Evolutionary conservation across 495 filamentous ascomycete species (phyloP).

Genomic region (Trichoderma virens): DNA sequence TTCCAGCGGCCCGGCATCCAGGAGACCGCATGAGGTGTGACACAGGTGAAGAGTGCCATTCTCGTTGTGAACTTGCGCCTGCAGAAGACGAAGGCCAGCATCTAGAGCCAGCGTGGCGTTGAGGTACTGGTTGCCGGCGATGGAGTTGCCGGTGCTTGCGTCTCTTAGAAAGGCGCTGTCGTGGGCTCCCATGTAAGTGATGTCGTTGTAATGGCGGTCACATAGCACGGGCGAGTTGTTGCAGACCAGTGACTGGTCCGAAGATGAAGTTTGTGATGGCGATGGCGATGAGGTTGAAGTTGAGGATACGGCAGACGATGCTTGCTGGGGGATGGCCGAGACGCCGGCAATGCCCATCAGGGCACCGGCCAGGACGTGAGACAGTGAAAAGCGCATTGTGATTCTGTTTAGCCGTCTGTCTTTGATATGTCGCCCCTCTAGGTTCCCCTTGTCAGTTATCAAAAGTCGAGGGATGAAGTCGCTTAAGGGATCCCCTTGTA

Average conservation of each 20-base stretch:
- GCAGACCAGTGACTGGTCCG: slow-evolving; percentile 36
- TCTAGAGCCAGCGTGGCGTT: slow-evolving; percentile 57
- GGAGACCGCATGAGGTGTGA: slow-evolving; percentile 55
- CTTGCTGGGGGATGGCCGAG: not conserved
- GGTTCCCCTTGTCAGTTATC: not conserved
- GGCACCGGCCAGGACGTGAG: not conserved
- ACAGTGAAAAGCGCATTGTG: not conserved
- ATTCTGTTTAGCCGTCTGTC: not conserved
- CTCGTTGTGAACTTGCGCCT: slow-evolving; percentile 57
- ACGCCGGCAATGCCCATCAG: not conserved
- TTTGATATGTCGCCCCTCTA: not conserved
- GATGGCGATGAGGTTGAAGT: slow-evolving; percentile 16
- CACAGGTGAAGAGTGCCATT: slow-evolving; percentile 51
- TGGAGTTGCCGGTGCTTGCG: slow-evolving; percentile 40
- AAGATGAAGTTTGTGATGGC: slow-evolving; percentile 9
- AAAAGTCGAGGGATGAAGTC: not conserved
- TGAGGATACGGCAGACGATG: slow-evolving; percentile 12
- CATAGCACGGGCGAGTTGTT: slow-evolving; percentile 62
- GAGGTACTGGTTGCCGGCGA: slow-evolving; percentile 60
- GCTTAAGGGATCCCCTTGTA: not conserved
- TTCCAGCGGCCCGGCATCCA: slow-evolving; percentile 55
- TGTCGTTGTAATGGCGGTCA: slow-evolving; percentile 51
- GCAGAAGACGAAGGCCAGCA: slow-evolving; percentile 60
- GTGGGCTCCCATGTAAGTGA: slow-evolving; percentile 64
- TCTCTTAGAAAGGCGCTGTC: slow-evolving; percentile 58